phyloP scores from a whole-genome alignment of 306 rosid species.

The Trichosanthes cucumerina region DNA sequence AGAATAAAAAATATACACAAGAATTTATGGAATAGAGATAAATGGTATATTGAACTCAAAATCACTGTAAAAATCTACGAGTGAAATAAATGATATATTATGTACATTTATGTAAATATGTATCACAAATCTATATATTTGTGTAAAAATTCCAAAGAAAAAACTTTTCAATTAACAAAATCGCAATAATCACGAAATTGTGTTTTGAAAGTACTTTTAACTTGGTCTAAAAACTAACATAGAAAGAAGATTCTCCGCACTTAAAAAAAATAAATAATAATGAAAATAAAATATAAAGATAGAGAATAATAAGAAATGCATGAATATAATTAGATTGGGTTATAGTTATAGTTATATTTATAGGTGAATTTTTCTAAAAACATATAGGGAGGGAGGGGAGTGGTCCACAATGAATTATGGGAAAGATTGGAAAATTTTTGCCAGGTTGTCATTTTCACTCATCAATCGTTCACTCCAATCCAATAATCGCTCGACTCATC shows the following conservation, averaged over 20 bases:
- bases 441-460: neutral
- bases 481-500: neutral
- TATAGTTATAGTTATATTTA: neutral
- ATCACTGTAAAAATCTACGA: too few species aligned
- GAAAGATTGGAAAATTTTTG: neutral
- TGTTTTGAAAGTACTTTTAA: neutral
- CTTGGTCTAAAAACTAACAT: neutral
- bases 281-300: neutral
- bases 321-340: neutral
- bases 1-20: too few species aligned
- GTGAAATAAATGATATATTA: too few species aligned
- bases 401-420: neutral
- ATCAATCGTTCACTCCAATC: neutral
- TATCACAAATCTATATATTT: too few species aligned
- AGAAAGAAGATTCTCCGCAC: neutral
- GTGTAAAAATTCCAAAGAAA: too few species aligned
- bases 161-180: neutral
- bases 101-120: too few species aligned
- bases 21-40: too few species aligned
- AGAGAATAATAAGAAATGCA: neutral
- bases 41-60: too few species aligned
- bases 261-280: neutral
- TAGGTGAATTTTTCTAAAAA: neutral
- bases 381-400: neutral
- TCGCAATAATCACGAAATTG: neutral